Evolutionary conservation across 768 basidiomycete species (phyloP).

Genomic region (Naematelia aurantialba): DNA sequence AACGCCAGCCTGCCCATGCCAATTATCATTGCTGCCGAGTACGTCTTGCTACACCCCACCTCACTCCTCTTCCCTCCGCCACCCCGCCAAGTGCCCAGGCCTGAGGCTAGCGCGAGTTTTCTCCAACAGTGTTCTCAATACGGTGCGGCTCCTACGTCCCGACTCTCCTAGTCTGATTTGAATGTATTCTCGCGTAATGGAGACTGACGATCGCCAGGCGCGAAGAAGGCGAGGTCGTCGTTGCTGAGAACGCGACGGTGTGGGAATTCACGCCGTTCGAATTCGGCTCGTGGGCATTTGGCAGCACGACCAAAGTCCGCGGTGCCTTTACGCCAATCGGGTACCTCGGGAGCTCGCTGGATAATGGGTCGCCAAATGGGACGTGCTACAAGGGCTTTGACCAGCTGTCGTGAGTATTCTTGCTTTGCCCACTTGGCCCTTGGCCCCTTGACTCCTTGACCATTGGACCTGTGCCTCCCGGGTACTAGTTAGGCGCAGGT

Average conservation of each 20-base stretch:
- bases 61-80: too few species aligned
- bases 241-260: slow-evolving; percentile 46
- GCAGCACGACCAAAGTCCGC: slow-evolving; percentile 52
- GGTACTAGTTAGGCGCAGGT: too few species aligned
- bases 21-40: slow-evolving; percentile 49
- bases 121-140: not conserved
- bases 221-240: slow-evolving; percentile 42
- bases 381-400: slow-evolving; percentile 72
- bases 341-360: slow-evolving; percentile 62
- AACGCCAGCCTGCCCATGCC: slow-evolving; percentile 45
- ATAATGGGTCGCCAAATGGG: slow-evolving; percentile 59
- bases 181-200: not conserved
- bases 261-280: slow-evolving; percentile 49
- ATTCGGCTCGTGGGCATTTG: slow-evolving; percentile 49
- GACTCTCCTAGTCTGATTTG: not conserved
- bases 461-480: too few species aligned
- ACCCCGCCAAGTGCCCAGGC: too few species aligned
- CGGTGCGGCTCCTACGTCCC: not conserved
- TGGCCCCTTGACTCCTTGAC: too few species aligned
- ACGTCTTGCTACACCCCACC: slow-evolving; percentile 3
- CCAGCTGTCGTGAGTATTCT: slow-evolving; percentile 53
- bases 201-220: slow-evolving; percentile 17
- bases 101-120: too few species aligned
- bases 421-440: not conserved
- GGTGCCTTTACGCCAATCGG: slow-evolving; percentile 61